Evolutionary conservation across 1,139 yeast genomes (phyloP).

Genomic region (Magnusiomyces suaveolens): DNA sequence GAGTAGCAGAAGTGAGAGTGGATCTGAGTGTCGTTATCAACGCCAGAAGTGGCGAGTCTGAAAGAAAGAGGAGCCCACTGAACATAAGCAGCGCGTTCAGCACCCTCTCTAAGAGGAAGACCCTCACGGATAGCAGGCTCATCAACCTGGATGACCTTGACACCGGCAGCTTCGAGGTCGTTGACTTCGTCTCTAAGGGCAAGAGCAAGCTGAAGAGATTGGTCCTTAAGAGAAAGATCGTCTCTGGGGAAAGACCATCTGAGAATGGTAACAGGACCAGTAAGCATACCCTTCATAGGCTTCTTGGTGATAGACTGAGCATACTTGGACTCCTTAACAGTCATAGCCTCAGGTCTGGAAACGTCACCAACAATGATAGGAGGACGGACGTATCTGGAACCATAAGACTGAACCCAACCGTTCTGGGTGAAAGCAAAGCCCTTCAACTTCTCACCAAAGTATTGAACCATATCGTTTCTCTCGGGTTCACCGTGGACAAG

Average conservation of each 20-base stretch:
- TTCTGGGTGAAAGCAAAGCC: conserved; percentile 97
- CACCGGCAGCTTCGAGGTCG: conserved; percentile 97
- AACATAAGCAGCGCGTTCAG: conserved; percentile 92
- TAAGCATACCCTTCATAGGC: conserved; percentile 99
- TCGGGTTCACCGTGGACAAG: conserved; percentile 98
- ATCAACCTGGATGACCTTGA: conserved; percentile 95
- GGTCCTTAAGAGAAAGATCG: conserved; percentile 87
- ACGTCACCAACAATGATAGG: conserved; percentile 98
- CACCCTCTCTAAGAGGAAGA: conserved; percentile 96
- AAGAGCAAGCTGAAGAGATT: conserved; percentile 93
- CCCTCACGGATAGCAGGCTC: conserved; percentile 99
- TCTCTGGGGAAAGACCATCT: conserved; percentile 99
- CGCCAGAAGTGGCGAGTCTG: conserved; percentile 99
- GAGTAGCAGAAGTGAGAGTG: conserved; percentile 99
- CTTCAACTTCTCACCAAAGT: conserved; percentile 96
- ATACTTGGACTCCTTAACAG: conserved; percentile 97
- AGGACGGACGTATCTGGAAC: conserved; percentile 99
- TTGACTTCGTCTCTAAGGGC: conserved; percentile 98
- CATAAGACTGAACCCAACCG: conserved; percentile 99
- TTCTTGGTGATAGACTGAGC: conserved; percentile 93
- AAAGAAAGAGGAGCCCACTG: conserved; percentile 99
- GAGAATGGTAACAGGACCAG: conserved; percentile 98
- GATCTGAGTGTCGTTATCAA: conserved; percentile 86
- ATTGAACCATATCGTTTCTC: conserved; percentile 99
- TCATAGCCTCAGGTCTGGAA: conserved; percentile 96